A percentile compares a stretch with the other conserved stretches of the same genome.
phyloP scores from a whole-genome alignment of 2,329 filamentous ascomycete genomes.

The Tetracladium maxilliforme region DNA sequence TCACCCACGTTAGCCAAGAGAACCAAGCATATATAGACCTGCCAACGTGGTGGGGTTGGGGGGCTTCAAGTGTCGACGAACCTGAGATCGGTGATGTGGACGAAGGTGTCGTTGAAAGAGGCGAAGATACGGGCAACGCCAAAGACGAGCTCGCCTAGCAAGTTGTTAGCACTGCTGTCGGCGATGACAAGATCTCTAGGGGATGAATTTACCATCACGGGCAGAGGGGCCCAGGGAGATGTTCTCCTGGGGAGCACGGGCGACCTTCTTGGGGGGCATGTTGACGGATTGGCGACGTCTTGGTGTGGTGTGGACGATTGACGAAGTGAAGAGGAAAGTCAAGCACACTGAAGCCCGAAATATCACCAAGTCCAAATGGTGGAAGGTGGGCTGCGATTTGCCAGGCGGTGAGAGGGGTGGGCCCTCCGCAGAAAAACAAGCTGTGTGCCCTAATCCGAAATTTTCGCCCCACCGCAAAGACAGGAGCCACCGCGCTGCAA shows the following conservation, averaged over 20 bases:
- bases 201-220: slow-evolving; percentile 62
- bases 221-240: slow-evolving; percentile 95
- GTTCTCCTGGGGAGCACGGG: slow-evolving; percentile 82
- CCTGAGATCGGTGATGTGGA: slow-evolving; percentile 99
- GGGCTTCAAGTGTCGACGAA: slow-evolving; percentile 30
- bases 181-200: slow-evolving; percentile 1
- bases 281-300: slow-evolving; percentile 32
- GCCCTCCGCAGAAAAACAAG: too few relatives aligned
- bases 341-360: too few relatives aligned
- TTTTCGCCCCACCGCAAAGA: too few relatives aligned
- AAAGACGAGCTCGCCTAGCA: slow-evolving; percentile 58
- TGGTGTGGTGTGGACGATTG: slow-evolving; percentile 19
- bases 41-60: slow-evolving; percentile 3
- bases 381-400: too few relatives aligned
- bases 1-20: slow-evolving; percentile 34
- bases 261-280: slow-evolving; percentile 92
- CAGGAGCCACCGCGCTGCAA: too few relatives aligned
- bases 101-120: slow-evolving; percentile 57
- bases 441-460: too few relatives aligned
- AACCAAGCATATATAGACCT: slow-evolving; percentile 2
- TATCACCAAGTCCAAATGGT: too few relatives aligned
- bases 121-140: slow-evolving; percentile 70
- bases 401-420: too few relatives aligned
- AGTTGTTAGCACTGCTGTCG: slow-evolving; percentile 2
- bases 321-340: too few relatives aligned